Evolutionary conservation across 169 alveolate species (phyloP).

Genomic region (Amoebophrya sp.): DNA sequence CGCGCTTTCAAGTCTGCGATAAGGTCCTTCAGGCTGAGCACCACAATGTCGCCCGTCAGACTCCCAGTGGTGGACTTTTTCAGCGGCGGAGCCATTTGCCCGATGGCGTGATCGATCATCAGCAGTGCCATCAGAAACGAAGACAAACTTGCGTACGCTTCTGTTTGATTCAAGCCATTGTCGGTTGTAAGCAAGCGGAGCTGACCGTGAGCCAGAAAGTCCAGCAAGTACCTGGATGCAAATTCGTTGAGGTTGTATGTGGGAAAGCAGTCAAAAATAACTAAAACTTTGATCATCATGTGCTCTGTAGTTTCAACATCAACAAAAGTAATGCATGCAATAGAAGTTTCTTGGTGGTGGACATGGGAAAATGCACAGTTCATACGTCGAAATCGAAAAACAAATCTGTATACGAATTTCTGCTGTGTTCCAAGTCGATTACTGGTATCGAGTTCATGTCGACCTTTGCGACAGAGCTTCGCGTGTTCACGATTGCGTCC

Average conservation of each 20-base stretch:
- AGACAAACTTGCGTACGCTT: background rate
- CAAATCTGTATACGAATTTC: too few relatives aligned
- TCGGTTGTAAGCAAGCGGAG: background rate
- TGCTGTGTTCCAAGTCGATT: background rate
- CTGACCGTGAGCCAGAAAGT: background rate
- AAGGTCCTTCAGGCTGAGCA: background rate
- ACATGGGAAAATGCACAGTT: too few relatives aligned
- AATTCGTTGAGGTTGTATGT: too few relatives aligned
- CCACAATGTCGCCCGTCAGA: background rate
- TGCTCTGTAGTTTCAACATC: too few relatives aligned
- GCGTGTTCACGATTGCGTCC: background rate
- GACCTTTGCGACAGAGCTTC: background rate
- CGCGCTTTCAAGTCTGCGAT: background rate
- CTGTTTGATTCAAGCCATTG: background rate
- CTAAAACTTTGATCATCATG: too few relatives aligned
- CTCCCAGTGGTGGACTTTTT: background rate
- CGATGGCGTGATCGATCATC: background rate
- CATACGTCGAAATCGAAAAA: too few relatives aligned
- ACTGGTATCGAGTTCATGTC: background rate
- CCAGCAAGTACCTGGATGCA: too few relatives aligned
- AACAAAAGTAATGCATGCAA: too few relatives aligned
- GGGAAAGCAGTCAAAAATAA: too few relatives aligned
- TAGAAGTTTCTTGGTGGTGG: too few relatives aligned
- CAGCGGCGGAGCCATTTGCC: background rate
- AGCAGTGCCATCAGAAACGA: background rate